A percentile compares a stretch with the other conserved stretches of the same genome.
These are phyloP conservation scores for Sphagnurus paluster DNA, from an alignment of 1,284 basidiomycete species.

Conservation along the genomic window DNA sequence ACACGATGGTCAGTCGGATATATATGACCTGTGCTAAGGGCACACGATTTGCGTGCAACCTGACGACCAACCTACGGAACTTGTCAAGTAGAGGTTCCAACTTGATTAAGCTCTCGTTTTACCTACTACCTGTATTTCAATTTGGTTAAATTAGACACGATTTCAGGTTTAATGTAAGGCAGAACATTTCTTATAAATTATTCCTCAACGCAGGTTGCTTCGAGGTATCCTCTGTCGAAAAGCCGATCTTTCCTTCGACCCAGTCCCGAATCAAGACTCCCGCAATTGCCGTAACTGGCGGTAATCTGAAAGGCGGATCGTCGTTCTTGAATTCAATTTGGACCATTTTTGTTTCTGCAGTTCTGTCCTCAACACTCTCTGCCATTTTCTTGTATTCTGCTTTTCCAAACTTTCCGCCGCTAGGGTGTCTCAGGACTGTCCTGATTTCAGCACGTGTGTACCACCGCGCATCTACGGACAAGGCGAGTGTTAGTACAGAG, in stretches of 20 bases:
- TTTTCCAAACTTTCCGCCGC: constrained; percentile 54
- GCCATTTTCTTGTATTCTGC: constrained; percentile 64
- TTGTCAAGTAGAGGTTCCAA: too few relatives aligned
- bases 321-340: constrained; percentile 20
- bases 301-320: constrained; percentile 62
- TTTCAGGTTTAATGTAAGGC: too few relatives aligned
- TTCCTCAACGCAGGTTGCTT: too few relatives aligned
- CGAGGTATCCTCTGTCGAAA: constrained; percentile 21
- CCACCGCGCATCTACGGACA: constrained; percentile 78
- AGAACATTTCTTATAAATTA: too few relatives aligned
- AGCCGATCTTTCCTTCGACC: constrained; percentile 49
- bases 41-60: too few relatives aligned
- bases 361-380: constrained; percentile 36
- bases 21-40: too few relatives aligned
- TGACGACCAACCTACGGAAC: too few relatives aligned
- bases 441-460: constrained; percentile 78
- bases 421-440: constrained; percentile 56
- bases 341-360: constrained; percentile 21
- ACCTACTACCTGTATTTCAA: too few relatives aligned
- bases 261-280: constrained; percentile 68
- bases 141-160: too few relatives aligned
- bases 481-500: not conserved
- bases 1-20: too few relatives aligned
- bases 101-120: too few relatives aligned
- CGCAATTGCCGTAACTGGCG: constrained; percentile 66